Evolutionary conservation across 78 protist genomes (phyloP), one percentile per base, ranked within the genome.

Genomic region (Dictyostelium purpureum): DNA sequence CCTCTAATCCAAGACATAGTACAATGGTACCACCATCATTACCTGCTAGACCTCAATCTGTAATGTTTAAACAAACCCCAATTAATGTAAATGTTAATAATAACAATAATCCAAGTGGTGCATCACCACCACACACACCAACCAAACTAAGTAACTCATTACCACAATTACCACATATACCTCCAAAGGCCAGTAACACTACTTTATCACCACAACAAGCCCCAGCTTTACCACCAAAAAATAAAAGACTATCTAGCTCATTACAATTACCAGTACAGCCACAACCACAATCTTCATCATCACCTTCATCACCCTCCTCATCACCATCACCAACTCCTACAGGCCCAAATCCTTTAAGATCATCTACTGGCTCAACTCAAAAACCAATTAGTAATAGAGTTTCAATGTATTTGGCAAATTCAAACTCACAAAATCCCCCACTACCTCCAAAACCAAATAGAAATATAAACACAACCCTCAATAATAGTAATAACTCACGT

Each of bases 351-450:
- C 33, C 45, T 56, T 37, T 37, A 16, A 28, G n/a, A 43, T 49
- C 63, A 42, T 18, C 38, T 2, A 37, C 79, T 12, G 51, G 37
- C 0, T 0, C 33, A n/a, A 24, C 45, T 12, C 49, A 47, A 26
- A 43, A 43, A 74, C 59, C 80, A 74, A 71, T 71, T n/a, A 14
- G n/a, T 14, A 71, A 83, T 47, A 52, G 80, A 83, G 80, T 71
- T 26, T 80, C 69, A 47, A 42, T 69, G 51, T 71, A 56, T 65
- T 56, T 56, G n/a, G 74, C 37, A 35, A 75, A 56, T 59, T 51
- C 37, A 51, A 16, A 38, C 24, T 6, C 26, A 51, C 63, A 26
- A 54, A 9, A 7, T 0, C 54, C 42, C 3, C 40, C 2, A 33
- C 49, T 47, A 5, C 2, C 45, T 19, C 80, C 59, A 76, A 33